Percentiles rank a stretch among this genome's conserved stretches.
These are phyloP conservation scores for Coelastrella sp. DNA, from an alignment of 139 green algal species.

Conservation along the genomic window DNA sequence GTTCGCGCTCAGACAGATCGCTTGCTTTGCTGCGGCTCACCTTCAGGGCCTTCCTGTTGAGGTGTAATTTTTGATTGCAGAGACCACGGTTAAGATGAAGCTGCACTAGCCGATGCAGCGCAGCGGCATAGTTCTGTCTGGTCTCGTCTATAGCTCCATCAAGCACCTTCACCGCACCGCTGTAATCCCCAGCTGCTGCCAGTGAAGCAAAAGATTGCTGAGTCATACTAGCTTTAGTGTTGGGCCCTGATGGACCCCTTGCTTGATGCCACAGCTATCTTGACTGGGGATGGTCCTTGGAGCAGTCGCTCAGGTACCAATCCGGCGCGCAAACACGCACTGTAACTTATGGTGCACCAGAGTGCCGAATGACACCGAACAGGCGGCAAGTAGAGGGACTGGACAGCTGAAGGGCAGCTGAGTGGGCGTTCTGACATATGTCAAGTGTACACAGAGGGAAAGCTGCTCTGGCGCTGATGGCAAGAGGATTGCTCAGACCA, in stretches of 20 bases:
- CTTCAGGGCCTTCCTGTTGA: constrained; percentile 86
- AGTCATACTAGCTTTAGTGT: not conserved
- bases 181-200: constrained; percentile 23
- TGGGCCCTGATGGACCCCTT: too few relatives aligned
- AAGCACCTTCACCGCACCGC: constrained; percentile 39
- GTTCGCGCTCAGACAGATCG: not conserved
- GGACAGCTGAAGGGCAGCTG: too few relatives aligned
- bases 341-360: too few relatives aligned
- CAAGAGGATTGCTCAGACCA: too few relatives aligned
- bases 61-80: constrained; percentile 73
- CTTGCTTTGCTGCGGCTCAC: constrained; percentile 33
- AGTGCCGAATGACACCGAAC: too few relatives aligned
- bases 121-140: constrained; percentile 15
- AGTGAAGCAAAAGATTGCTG: not conserved
- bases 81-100: constrained; percentile 73
- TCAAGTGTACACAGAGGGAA: too few relatives aligned
- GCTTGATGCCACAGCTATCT: not conserved
- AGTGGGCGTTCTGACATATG: too few relatives aligned
- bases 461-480: too few relatives aligned
- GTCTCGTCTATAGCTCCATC: constrained; percentile 42
- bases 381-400: too few relatives aligned
- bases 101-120: constrained; percentile 29
- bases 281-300: not conserved
- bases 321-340: too few relatives aligned
- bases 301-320: not conserved